phyloP scores from a whole-genome alignment of 2,329 filamentous ascomycete genomes.

The Corynespora cassiicola region DNA sequence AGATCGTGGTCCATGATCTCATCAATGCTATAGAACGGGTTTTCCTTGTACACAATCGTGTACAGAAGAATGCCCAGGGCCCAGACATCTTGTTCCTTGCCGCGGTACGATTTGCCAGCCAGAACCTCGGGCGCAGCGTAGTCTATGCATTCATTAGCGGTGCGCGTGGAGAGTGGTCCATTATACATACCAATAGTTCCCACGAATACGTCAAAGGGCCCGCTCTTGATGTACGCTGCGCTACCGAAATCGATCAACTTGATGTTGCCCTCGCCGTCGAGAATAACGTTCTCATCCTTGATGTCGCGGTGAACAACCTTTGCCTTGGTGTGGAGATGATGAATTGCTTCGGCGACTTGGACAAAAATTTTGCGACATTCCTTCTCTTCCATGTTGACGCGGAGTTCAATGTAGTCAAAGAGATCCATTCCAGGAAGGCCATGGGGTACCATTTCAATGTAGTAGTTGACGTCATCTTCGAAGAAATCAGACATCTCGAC shows the following conservation, averaged over 20 bases:
- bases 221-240: constrained; percentile 97
- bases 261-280: constrained; percentile 93
- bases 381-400: constrained; percentile 92
- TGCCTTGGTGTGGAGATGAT: constrained; percentile 90
- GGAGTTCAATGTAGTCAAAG: constrained; percentile 97
- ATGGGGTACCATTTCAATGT: constrained; percentile 97
- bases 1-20: constrained; percentile 98
- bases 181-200: constrained; percentile 85
- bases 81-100: constrained; percentile 98
- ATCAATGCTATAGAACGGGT: constrained; percentile 98
- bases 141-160: no score
- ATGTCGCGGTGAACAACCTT: constrained; percentile 96
- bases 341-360: constrained; percentile 87
- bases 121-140: constrained; percentile 98
- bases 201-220: constrained; percentile 98
- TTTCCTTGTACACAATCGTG: constrained; percentile 99
- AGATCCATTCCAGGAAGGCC: constrained; percentile 97
- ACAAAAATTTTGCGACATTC: constrained; percentile 95
- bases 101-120: constrained; percentile 87
- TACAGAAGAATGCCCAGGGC: constrained; percentile 95
- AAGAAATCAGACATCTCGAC: constrained; percentile 75
- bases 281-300: constrained; percentile 97
- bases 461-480: constrained; percentile 88
- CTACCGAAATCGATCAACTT: constrained; percentile 99
- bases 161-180: constrained; percentile 11